Conservation (phyloP, 1,284 basidiomycete genomes). For the Ceratobasidium sp. region DNA sequence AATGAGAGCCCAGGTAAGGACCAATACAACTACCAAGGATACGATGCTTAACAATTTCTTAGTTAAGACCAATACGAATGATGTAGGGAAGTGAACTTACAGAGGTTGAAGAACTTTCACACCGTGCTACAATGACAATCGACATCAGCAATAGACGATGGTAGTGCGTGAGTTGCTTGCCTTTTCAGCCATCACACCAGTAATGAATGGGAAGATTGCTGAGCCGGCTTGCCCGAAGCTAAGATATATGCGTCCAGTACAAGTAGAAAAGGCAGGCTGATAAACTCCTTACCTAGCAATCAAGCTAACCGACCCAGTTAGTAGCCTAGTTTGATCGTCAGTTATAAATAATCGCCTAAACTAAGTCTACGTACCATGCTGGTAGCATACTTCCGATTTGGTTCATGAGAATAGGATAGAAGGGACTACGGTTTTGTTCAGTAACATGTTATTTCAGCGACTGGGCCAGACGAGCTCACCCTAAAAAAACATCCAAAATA, state of each 20-base stretch:
- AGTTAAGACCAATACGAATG: not conserved
- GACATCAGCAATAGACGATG: not conserved
- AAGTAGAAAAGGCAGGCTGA: not conserved
- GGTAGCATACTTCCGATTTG: constrained; percentile 31
- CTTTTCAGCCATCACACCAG: constrained; percentile 36
- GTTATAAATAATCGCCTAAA: not conserved
- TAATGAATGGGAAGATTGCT: constrained; percentile 46
- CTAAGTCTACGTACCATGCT: constrained; percentile 14
- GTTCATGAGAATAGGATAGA: constrained; percentile 46
- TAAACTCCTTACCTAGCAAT: constrained; percentile 12
- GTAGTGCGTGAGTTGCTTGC: not conserved
- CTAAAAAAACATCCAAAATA: not conserved
- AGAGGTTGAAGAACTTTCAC: constrained; percentile 45
- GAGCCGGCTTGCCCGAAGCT: constrained; percentile 34
- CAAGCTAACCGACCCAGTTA: constrained; percentile 23
- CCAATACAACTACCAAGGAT: constrained; percentile 1
- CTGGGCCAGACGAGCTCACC: not conserved
- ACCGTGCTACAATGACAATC: constrained; percentile 28
- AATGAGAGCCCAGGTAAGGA: constrained; percentile 19
- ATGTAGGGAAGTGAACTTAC: constrained; percentile 9
- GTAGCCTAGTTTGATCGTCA: constrained; percentile 7
- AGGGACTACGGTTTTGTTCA: constrained; percentile 32
- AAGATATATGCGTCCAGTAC: not conserved
- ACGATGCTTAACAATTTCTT: not conserved
- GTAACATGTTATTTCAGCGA: not conserved